phyloP scores from a whole-genome alignment of 2,329 filamentous ascomycete genomes.

The Paraphoma sp. region DNA sequence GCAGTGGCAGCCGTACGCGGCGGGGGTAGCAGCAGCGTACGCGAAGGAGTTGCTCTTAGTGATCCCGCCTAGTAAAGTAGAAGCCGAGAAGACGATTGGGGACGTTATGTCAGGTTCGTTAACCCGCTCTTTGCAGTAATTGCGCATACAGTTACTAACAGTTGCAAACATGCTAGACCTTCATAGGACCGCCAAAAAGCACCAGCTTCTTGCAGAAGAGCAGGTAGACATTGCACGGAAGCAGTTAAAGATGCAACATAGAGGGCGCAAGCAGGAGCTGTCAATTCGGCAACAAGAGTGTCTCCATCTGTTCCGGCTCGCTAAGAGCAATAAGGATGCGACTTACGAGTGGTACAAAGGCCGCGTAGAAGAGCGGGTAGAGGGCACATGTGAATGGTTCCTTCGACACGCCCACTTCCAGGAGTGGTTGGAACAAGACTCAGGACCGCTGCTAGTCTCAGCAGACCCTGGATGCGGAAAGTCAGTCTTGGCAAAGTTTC shows the following conservation, averaged over 20 bases:
- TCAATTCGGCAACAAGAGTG: conserved; percentile 21
- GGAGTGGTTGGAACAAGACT: conserved; percentile 18
- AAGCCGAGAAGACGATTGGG: conserved; percentile 6
- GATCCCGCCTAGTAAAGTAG: conserved; percentile 7
- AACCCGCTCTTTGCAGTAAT: no score
- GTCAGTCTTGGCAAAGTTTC: conserved; percentile 26
- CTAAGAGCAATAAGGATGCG: conserved; percentile 15
- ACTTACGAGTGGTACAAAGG: conserved; percentile 32
- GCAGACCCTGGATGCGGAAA: conserved; percentile 33
- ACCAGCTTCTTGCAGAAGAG: conserved; percentile 4
- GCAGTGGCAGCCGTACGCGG: conserved; percentile 24
- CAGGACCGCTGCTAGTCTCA: conserved; percentile 24
- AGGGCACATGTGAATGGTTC: conserved; percentile 27
- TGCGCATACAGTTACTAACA: no score
- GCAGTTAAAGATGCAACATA: conserved; percentile 15
- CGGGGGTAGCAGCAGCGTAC: conserved; percentile 21
- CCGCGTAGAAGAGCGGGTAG: conserved; percentile 21
- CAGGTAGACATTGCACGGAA: conserved; percentile 4
- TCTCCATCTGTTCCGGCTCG: conserved; percentile 29
- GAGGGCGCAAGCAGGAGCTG: conserved; percentile 14
- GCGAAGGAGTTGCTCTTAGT: conserved; percentile 22
- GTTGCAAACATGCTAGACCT: no score
- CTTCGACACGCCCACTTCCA: conserved; percentile 21
- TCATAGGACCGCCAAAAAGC: conserved; percentile 9
- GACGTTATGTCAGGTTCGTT: conserved; percentile 14